Evolutionary conservation across 768 basidiomycete species (phyloP).

Genomic region (Megacollybia marginata): DNA sequence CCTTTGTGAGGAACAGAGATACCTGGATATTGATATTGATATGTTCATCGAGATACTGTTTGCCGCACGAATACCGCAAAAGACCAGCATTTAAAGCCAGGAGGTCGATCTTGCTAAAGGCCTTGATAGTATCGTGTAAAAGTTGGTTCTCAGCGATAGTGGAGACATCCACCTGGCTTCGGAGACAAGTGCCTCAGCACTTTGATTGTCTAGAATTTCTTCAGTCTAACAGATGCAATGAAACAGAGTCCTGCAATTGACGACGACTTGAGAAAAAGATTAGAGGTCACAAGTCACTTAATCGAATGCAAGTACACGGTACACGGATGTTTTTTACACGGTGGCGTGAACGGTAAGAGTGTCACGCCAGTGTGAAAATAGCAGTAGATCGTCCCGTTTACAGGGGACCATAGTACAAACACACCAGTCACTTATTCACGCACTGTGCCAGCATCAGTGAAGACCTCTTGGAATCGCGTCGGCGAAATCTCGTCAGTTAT

Average conservation of each 20-base stretch:
- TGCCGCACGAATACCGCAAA: slow-evolving; percentile 43
- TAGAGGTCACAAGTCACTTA: background rate
- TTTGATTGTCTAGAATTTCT: background rate
- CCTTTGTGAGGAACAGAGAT: slow-evolving; percentile 47
- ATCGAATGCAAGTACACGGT: too few species aligned
- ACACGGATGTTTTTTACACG: too few species aligned
- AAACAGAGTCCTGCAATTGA: background rate
- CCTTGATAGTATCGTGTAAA: slow-evolving; percentile 38
- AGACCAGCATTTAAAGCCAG: slow-evolving; percentile 52
- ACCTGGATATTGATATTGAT: slow-evolving; percentile 53
- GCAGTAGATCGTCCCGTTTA: too few species aligned
- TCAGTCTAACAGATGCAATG: background rate
- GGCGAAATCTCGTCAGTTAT: too few species aligned
- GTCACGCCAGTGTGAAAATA: too few species aligned
- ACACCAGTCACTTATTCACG: too few species aligned
- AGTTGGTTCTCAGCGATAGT: slow-evolving; percentile 42
- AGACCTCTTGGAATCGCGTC: too few species aligned
- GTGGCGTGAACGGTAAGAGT: too few species aligned
- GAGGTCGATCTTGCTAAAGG: slow-evolving; percentile 49
- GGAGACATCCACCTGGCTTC: slow-evolving; percentile 45
- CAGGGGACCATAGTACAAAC: too few species aligned
- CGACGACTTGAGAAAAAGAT: background rate
- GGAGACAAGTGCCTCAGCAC: slow-evolving; percentile 25
- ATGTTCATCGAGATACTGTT: slow-evolving; percentile 43
- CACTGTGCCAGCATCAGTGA: too few species aligned